Base-by-base conservation (phyloP, 2,329 filamentous ascomycete species). In the Aspergillus sp. region DNA sequence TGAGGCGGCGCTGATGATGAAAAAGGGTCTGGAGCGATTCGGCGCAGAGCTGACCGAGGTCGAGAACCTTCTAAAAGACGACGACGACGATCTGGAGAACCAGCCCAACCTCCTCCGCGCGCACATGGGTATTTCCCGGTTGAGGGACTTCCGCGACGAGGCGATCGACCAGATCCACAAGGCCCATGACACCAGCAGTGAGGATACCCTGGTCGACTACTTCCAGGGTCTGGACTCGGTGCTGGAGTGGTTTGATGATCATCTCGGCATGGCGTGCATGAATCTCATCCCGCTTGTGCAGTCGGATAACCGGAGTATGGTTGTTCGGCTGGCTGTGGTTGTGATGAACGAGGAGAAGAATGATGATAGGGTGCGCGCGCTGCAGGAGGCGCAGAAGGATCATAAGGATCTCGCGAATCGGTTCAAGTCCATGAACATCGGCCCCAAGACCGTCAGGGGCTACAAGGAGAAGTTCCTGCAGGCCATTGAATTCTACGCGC, bases 331-430 rank as follows among this genome's bases (percentile, higher is more conserved):
- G 42, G 91, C 89, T 7, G 72, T 96, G 39, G 79, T 98, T 35
- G 88, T 98, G 42, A 83, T 93, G 55, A 86, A 88, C 19, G 91
- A 98, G 60, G 91, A 98, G 67, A 91, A 88, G 69, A 94, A 88
- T 51, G 91, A 98, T 57, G 82, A 85, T 60, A 82, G 88, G 44
- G 86, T 94, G 15, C 73, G 83, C 52, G 91, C 91, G 2, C 67
- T 98, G 42, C 88, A 95, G 55, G 89, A 96, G 49, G 93, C 91
- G 0, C 79, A 96, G 56, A 86, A 85, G 51, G 89, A 96, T 53
- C 93, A 96, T 61, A 86, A 89, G 56, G 89, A 96, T 56, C 82
- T 98, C 54, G 91, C 88, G 7, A 80, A 80, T 29, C 75, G 89
- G 32, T 94, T 98, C 67, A 88, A 94, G 64, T 89, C 86, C 47